A percentile compares a stretch with the other conserved stretches of the same genome.
Conservation (phyloP, 108 stramenopile species). For the Nannochloropsis gaditana region DNA sequence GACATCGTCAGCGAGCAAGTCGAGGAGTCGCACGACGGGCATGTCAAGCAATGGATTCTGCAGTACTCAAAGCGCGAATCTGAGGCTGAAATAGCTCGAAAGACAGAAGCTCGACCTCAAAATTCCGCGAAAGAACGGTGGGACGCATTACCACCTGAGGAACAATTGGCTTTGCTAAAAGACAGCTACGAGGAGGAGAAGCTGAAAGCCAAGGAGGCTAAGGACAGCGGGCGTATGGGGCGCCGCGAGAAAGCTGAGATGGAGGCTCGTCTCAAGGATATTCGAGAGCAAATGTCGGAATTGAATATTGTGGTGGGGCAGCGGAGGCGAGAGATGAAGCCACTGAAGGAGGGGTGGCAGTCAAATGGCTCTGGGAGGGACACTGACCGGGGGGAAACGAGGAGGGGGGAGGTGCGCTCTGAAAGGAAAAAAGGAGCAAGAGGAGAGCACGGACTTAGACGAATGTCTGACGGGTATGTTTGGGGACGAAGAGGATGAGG, state of each 20-base stretch:
- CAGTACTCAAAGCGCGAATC: neutral
- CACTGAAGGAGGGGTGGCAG: neutral
- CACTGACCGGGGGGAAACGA: neutral
- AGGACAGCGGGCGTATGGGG: neutral
- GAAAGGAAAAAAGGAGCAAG: neutral
- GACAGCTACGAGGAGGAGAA: constrained; percentile 17
- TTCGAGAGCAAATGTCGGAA: neutral
- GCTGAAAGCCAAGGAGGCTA: constrained; percentile 16
- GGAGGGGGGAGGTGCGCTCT: neutral
- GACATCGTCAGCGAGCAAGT: neutral
- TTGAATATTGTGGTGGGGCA: constrained; percentile 7
- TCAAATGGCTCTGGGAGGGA: too few relatives aligned
- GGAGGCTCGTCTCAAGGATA: neutral
- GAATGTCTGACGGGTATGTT: neutral
- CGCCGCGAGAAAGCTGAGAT: neutral
- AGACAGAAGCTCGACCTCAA: neutral
- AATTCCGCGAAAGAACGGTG: neutral
- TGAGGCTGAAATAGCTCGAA: neutral
- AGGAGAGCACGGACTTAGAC: neutral
- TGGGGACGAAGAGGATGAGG: neutral
- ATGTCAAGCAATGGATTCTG: neutral
- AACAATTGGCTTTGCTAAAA: constrained; percentile 1
- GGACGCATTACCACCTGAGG: neutral
- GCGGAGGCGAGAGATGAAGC: neutral
- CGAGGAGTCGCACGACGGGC: neutral